These are phyloP conservation scores for Voacanga thouarsii DNA, from an alignment of 257 asterid species.

Conservation along the genomic window DNA sequence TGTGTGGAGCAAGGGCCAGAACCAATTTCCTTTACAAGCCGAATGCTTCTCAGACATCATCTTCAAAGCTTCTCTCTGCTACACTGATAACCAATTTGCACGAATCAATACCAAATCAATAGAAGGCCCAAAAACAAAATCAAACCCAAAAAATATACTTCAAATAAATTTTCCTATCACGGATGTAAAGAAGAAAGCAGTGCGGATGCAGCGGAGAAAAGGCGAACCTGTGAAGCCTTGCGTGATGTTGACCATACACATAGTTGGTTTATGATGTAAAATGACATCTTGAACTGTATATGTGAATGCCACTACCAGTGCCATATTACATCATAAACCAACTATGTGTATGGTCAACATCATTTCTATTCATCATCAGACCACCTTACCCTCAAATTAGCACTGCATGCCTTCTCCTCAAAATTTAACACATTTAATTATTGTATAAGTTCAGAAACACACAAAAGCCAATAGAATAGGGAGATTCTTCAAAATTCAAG, in stretches of 20 bases:
- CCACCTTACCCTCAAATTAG: conserved; percentile 2
- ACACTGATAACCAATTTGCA: conserved; percentile 4
- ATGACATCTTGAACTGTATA: conserved; percentile 58
- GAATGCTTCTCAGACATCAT: too few species aligned
- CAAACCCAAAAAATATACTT: conserved; percentile 2
- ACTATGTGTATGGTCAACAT: conserved; percentile 28
- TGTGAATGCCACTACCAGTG: conserved; percentile 28
- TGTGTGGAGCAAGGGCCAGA: too few species aligned
- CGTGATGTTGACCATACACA: too few species aligned
- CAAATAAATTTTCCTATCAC: not conserved
- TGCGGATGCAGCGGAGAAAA: not conserved
- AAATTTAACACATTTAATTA: conserved; percentile 5
- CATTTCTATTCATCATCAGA: conserved; percentile 22
- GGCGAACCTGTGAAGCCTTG: conserved; percentile 90
- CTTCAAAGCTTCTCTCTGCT: conserved; percentile 57
- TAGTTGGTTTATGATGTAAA: too few species aligned
- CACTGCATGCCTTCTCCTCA: not conserved
- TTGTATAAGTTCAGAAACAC: not conserved
- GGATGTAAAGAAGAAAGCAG: not conserved
- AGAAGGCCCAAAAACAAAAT: conserved; percentile 5
- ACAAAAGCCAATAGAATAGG: not conserved
- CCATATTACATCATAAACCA: conserved; percentile 67
- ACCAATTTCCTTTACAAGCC: too few species aligned
- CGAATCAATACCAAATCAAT: conserved; percentile 17
- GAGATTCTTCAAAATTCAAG: not conserved